Conservation (phyloP, 371 early-diverging fungal species). For the Circinella umbellata region DNA sequence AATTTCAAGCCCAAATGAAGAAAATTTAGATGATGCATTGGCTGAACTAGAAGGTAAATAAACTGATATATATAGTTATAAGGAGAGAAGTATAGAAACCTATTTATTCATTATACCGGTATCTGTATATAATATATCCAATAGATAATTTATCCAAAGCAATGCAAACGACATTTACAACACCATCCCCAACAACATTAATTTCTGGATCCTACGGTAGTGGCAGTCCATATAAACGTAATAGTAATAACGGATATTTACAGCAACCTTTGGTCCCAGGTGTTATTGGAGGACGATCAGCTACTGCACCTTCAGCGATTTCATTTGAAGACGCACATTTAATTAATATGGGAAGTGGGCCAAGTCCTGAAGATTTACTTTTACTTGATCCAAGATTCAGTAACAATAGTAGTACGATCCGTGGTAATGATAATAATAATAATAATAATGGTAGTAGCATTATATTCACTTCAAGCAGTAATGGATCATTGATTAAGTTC, state of each 20-base stretch:
- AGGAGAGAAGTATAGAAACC: too few species aligned
- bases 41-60: constrained; percentile 53
- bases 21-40: constrained; percentile 53
- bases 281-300: constrained; percentile 11
- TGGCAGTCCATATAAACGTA: constrained; percentile 43
- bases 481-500: constrained; percentile 49
- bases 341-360: constrained; percentile 61
- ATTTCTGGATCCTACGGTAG: constrained; percentile 20
- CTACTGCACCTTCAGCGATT: constrained; percentile 38
- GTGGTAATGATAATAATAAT: constrained; percentile 9
- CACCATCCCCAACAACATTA: constrained; percentile 34
- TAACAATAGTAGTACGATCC: constrained; percentile 5
- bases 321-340: constrained; percentile 69
- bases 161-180: constrained; percentile 52
- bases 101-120: too few species aligned
- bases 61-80: neutral
- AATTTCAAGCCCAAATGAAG: constrained; percentile 36
- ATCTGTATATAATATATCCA: neutral
- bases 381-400: constrained; percentile 10
- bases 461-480: constrained; percentile 16
- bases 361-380: constrained; percentile 31
- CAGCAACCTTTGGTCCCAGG: constrained; percentile 19
- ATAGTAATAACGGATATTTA: neutral
- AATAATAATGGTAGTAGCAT: neutral
- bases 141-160: constrained; percentile 56